Conservation (phyloP, 2,329 filamentous ascomycete species). For the Aureobasidium sp. region DNA sequence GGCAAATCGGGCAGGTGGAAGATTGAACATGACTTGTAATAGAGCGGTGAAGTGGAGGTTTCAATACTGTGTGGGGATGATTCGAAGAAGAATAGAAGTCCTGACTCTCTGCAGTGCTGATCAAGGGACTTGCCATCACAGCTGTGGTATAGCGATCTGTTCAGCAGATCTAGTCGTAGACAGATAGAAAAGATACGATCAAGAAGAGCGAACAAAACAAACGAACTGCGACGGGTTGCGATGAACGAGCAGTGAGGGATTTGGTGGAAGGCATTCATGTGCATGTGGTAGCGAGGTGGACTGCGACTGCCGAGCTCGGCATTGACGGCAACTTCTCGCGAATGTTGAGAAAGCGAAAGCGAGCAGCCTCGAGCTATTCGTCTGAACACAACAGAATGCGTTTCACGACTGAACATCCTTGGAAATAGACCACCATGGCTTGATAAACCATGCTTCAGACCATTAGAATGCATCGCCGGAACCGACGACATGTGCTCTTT, state of each 20-base stretch:
- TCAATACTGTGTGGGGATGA: background rate
- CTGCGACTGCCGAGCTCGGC: background rate
- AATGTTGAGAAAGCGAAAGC: background rate
- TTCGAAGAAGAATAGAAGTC: background rate
- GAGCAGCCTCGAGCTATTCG: background rate
- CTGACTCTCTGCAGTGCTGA: background rate
- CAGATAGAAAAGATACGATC: background rate
- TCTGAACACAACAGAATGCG: background rate
- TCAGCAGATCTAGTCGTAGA: background rate
- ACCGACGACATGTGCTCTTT: background rate
- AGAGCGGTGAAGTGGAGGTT: background rate
- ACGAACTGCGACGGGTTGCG: background rate
- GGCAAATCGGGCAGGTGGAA: background rate
- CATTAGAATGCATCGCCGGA: background rate
- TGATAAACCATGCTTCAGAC: background rate
- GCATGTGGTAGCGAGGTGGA: background rate
- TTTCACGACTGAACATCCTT: background rate
- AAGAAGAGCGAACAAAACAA: background rate
- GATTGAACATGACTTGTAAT: background rate
- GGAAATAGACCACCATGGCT: background rate
- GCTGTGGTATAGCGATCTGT: background rate
- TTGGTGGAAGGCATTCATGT: background rate
- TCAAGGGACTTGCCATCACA: background rate
- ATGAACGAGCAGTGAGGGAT: background rate
- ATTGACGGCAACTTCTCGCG: background rate